Base-by-base conservation (phyloP, 805 yeast genomes). In the Candida railenensis region DNA sequence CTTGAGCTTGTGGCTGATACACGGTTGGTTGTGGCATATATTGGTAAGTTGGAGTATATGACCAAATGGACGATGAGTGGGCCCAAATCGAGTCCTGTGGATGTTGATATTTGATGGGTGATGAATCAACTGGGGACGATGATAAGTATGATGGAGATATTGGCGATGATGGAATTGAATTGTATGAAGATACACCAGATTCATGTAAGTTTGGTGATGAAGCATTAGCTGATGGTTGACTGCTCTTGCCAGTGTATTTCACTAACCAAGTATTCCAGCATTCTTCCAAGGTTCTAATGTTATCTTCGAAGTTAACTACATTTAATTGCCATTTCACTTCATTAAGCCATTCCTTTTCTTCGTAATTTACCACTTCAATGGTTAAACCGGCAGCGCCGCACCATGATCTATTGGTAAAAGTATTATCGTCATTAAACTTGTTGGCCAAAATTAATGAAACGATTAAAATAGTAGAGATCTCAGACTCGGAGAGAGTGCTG, bases 321-420 rank as follows among this genome's bases (percentile, higher is more conserved):
- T 64, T 70, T 46, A 85, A 67, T 56, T 73, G 76, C 88, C 89
- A 85, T 49, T 80, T 67, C 43, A 84, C 73, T 30, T 73, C 71
- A 8, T 61, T 56, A 49, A 89, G 74, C 92, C 95, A 92, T 39
- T 69, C 72, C 45, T 78, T 78, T 70, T 92, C 99, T 50, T 81
- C 69, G 15, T 62, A 57, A 58, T 91, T 89, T 51, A 92, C 75
- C 32, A 76, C 66, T 2, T 59, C 59, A 41, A 88, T 73, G 4
- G 80, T 66, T 51, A 92, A 76, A 16, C 95, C 95, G 3, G 97
- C 87, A n/a, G 97, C 98, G 51, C 89, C 90, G 37, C 89, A 80
- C 99, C 99, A 92, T 5, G 97, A 89, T 59, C 83, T 84, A 69
- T 92, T 92, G 50, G 96, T 89, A 62, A 92, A 92, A 22, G 97